phyloP scores from a whole-genome alignment of 257 asterid genomes.

The Anisodus tanguticus region DNA sequence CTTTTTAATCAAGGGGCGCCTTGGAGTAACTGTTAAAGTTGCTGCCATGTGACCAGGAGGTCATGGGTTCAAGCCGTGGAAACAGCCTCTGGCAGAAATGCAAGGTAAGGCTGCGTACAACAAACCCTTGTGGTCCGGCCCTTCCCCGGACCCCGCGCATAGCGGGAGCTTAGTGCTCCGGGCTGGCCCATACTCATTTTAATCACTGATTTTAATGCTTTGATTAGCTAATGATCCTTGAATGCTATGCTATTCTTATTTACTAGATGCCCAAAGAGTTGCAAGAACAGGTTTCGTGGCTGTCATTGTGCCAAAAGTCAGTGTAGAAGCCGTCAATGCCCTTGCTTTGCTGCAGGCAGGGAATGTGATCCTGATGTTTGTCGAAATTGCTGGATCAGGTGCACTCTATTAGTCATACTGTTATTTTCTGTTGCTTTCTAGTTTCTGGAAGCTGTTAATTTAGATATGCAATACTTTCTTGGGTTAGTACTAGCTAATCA shows the following conservation, averaged over 20 bases:
- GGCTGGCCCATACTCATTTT: not conserved
- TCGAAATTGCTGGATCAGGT: constrained; percentile 98
- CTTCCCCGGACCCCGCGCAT: no score
- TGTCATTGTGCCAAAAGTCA: constrained; percentile 99
- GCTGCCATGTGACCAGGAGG: no score
- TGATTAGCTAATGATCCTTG: constrained; percentile 14
- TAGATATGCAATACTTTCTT: not conserved
- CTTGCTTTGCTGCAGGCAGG: constrained; percentile 96
- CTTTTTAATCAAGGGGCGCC: not conserved
- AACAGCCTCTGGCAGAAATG: no score
- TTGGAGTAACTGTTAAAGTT: no score
- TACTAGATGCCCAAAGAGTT: constrained; percentile 86
- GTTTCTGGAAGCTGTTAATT: not conserved
- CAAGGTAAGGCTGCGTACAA: no score
- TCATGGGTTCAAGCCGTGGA: no score
- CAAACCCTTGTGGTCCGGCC: no score
- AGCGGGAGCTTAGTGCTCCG: no score
- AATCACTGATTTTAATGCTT: constrained; percentile 2
- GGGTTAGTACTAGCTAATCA: constrained; percentile 23
- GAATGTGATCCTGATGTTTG: constrained; percentile 99
- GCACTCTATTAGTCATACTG: constrained; percentile 34
- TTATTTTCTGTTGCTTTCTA: constrained; percentile 24
- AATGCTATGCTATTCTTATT: constrained; percentile 30
- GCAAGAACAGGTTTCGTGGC: constrained; percentile 95
- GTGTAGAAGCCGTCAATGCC: constrained; percentile 98